phyloP scores from a whole-genome alignment of 495 filamentous ascomycete genomes.

The Neurospora tetrasperma region DNA sequence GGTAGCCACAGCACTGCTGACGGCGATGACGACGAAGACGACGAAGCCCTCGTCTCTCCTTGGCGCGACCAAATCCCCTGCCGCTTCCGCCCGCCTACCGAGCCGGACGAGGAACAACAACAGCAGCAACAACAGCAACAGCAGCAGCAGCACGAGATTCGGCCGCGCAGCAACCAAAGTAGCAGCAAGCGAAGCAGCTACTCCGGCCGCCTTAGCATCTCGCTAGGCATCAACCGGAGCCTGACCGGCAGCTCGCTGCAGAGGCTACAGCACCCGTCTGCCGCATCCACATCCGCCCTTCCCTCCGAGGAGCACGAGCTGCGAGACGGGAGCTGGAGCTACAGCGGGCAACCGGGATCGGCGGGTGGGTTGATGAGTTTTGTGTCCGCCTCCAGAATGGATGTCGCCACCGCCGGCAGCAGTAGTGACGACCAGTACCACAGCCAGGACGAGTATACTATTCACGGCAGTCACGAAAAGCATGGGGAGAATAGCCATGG shows the following conservation, averaged over 20 bases:
- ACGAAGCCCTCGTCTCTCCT: constrained; percentile 15
- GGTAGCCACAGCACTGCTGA: not conserved
- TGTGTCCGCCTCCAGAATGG: not conserved
- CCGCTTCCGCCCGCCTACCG: constrained; percentile 2
- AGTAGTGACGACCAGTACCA: not conserved
- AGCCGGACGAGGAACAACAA: not conserved
- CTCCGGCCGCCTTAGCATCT: not conserved
- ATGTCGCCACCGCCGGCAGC: not conserved
- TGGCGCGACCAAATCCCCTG: not conserved
- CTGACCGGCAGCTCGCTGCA: not conserved
- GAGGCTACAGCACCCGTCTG: not conserved
- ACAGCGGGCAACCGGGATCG: not conserved
- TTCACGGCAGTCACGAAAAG: not conserved
- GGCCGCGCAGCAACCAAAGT: not conserved
- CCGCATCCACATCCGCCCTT: not conserved
- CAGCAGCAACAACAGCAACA: not conserved
- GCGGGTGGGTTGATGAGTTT: not conserved
- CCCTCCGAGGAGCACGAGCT: not conserved
- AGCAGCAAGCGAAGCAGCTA: constrained; percentile 1
- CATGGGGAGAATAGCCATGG: not conserved
- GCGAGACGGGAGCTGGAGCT: not conserved
- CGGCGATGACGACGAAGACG: constrained; percentile 14
- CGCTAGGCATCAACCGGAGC: not conserved
- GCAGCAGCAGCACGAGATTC: not conserved
- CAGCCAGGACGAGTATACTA: not conserved